Percentiles rank a stretch among this genome's conserved stretches.
These are phyloP conservation scores for Fusarium nelsonii DNA, from an alignment of 2,329 filamentous ascomycete species.

Conservation along the genomic window DNA sequence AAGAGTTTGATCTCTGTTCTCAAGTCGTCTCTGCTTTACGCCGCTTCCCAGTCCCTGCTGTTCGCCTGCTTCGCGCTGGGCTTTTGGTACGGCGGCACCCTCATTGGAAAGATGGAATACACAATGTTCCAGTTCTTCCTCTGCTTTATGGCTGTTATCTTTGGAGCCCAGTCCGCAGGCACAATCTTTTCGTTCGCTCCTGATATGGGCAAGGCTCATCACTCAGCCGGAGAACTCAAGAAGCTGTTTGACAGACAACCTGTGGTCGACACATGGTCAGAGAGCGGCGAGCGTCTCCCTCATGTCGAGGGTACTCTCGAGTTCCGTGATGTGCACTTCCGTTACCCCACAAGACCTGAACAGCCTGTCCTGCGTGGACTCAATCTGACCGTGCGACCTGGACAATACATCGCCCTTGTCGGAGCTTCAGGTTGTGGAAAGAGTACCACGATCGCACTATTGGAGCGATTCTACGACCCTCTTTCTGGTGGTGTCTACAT, in stretches of 20 bases:
- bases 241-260: constrained; percentile 86
- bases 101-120: constrained; percentile 80
- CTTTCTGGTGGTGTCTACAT: constrained; percentile 83
- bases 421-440: constrained; percentile 97
- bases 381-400: constrained; percentile 78
- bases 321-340: constrained; percentile 93
- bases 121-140: constrained; percentile 90
- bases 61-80: constrained; percentile 88
- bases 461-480: constrained; percentile 96
- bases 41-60: constrained; percentile 83
- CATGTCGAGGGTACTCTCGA: constrained; percentile 82
- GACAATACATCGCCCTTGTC: constrained; percentile 89
- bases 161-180: constrained; percentile 91
- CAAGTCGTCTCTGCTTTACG: constrained; percentile 83
- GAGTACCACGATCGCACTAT: constrained; percentile 88
- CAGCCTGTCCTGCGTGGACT: constrained; percentile 92
- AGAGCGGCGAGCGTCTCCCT: constrained; percentile 72
- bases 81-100: constrained; percentile 90
- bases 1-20: constrained; percentile 78
- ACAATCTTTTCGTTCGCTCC: constrained; percentile 90
- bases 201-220: constrained; percentile 92
- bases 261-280: constrained; percentile 83
- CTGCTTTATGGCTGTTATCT: constrained; percentile 88
- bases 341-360: constrained; percentile 90
- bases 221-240: constrained; percentile 84